These are phyloP conservation scores for Microsporum canis DNA, from an alignment of 2,329 filamentous ascomycete species.

Conservation along the genomic window DNA sequence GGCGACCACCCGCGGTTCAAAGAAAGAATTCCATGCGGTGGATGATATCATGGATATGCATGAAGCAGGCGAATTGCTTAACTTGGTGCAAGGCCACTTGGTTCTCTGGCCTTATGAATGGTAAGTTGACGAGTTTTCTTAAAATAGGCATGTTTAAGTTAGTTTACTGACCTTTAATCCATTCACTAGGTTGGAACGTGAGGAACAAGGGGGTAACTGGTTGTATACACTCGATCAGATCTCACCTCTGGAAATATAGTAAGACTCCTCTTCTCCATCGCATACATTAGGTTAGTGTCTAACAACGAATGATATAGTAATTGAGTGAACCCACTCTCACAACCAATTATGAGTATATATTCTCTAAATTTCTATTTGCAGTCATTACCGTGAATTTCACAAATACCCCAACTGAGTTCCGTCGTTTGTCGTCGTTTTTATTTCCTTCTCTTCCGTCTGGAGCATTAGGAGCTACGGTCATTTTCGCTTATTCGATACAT, in stretches of 20 bases:
- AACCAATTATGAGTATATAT: not conserved
- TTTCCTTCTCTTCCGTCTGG: not conserved
- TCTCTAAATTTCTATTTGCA: not conserved
- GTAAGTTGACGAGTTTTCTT: constrained; percentile 28
- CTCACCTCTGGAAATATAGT: constrained; percentile 90
- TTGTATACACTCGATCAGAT: constrained; percentile 92
- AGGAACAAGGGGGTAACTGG: constrained; percentile 92
- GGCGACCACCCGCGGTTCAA: constrained; percentile 37
- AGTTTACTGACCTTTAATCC: not conserved
- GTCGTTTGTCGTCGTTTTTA: not conserved
- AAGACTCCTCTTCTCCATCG: constrained; percentile 17
- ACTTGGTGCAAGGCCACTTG: constrained; percentile 73
- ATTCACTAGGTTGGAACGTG: constrained; percentile 56
- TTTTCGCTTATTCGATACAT: not conserved
- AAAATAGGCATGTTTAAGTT: not conserved
- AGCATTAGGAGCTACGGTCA: not conserved
- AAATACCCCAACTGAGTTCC: not conserved
- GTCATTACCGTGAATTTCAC: not conserved
- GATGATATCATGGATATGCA: constrained; percentile 66
- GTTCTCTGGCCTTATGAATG: constrained; percentile 95
- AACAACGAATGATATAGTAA: constrained; percentile 8
- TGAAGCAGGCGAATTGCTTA: constrained; percentile 71
- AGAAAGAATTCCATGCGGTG: constrained; percentile 39
- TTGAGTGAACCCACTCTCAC: not conserved
- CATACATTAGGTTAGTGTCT: not conserved